These are phyloP conservation scores for Diatrype stigma DNA, from an alignment of 2,329 filamentous ascomycete genomes.

Conservation along the genomic window DNA sequence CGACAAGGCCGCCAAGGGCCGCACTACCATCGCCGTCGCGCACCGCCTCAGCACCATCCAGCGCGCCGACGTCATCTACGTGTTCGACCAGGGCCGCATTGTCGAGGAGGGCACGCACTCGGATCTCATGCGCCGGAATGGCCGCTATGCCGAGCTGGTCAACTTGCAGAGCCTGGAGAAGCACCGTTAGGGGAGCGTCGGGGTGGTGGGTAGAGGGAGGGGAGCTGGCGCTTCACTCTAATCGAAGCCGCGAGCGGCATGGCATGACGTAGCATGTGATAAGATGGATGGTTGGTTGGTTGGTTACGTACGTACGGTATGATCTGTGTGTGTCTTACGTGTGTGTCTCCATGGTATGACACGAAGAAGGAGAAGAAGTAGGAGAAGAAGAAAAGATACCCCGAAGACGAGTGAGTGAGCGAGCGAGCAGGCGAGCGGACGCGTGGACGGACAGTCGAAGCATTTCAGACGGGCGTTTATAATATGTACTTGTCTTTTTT, in stretches of 20 bases:
- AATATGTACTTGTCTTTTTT: not conserved
- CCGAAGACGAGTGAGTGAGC: not conserved
- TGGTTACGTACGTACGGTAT: not conserved
- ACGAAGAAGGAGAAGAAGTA: no score
- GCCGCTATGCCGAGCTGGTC: slow-evolving; percentile 74
- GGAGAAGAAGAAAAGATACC: no score
- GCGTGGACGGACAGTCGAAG: not conserved
- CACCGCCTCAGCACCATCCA: slow-evolving; percentile 91
- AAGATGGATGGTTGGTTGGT: not conserved
- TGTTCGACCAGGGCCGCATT: slow-evolving; percentile 86
- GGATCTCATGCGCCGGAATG: slow-evolving; percentile 65
- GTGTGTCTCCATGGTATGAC: not conserved
- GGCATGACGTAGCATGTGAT: no score
- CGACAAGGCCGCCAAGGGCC: slow-evolving; percentile 75
- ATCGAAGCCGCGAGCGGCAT: no score
- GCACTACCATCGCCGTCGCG: slow-evolving; percentile 91
- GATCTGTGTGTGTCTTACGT: not conserved
- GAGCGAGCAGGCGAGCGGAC: slow-evolving; percentile 1
- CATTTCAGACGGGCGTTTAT: not conserved
- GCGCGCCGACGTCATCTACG: slow-evolving; percentile 90
- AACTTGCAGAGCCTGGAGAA: slow-evolving; percentile 75
- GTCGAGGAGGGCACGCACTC: slow-evolving; percentile 80
- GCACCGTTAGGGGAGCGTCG: slow-evolving; percentile 25
- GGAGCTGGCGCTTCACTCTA: not conserved
- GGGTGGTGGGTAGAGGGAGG: not conserved